Evolutionary conservation across 805 yeast genomes (phyloP).

Genomic region (Cyberlindnera nakhonratchasimensis): DNA sequence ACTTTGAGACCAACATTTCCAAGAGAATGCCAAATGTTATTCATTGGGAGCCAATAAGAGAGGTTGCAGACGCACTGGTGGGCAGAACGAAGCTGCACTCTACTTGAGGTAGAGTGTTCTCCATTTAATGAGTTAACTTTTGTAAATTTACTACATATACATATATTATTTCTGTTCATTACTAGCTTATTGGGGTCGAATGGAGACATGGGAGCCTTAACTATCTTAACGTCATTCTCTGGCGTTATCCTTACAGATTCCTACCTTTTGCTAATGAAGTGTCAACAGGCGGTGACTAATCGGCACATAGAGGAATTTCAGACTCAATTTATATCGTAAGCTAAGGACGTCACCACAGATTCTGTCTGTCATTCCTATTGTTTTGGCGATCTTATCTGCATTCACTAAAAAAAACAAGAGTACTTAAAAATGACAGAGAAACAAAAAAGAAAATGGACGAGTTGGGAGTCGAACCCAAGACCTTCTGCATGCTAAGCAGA

Average conservation of each 20-base stretch:
- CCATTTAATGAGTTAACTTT: neutral
- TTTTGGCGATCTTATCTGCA: too few species aligned
- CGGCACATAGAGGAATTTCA: too few species aligned
- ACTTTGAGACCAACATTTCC: slow-evolving; percentile 76
- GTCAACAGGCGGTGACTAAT: too few species aligned
- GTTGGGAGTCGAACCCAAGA: slow-evolving; percentile 77
- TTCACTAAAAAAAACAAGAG: neutral
- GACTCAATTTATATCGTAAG: too few species aligned
- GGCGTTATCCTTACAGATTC: too few species aligned
- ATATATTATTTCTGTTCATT: too few species aligned
- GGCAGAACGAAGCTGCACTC: slow-evolving; percentile 45
- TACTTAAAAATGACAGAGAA: neutral
- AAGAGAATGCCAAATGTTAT: slow-evolving; percentile 86
- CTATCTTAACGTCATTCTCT: too few species aligned
- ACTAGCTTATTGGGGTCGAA: too few species aligned
- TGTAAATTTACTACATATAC: neutral
- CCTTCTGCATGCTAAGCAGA: slow-evolving; percentile 78
- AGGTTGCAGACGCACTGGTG: slow-evolving; percentile 79
- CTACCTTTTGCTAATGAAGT: too few species aligned
- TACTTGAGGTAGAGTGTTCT: neutral
- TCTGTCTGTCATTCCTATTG: too few species aligned
- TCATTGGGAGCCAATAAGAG: slow-evolving; percentile 76
- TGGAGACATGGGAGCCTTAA: too few species aligned
- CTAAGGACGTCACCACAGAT: too few species aligned
- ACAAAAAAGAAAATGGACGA: slow-evolving; percentile 50